Base-by-base conservation (phyloP, 2,329 filamentous ascomycete genomes). In the Lomentospora prolificans region DNA sequence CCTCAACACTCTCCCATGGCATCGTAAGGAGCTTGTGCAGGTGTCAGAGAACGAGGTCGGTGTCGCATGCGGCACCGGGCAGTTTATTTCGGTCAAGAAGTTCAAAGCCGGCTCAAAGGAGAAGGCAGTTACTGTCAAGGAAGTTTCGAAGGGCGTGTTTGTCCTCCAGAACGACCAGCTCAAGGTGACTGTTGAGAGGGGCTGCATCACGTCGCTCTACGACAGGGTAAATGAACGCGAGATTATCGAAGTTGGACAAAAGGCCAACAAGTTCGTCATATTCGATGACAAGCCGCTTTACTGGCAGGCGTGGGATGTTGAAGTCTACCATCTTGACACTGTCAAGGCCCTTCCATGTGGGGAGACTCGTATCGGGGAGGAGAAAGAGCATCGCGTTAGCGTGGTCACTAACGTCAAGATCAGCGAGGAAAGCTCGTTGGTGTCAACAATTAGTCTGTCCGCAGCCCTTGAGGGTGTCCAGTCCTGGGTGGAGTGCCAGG, bases 241-340 rank as follows among this genome's bases (percentile, higher is more conserved):
- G 67, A 72, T 95, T 19, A 80, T 99, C 51, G 79, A 89, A 3
- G 72, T 80, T 61, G 83, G 81, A 36, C 80, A 81, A 24, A 91
- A 91, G 67, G 91, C 87, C 24, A 96, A 95, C 62, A 90, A 96
- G 66, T 82, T 94, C 53, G 91, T 97, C 60, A 84, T 97, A 24
- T 97, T 95, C 64, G 94, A 99, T 65, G 94, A 99, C 72, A 96
- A 97, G 72, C 91, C 91, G 22, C 79, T 96, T 24, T 96, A 95
- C 74, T 97, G 90, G 91, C 89, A 96, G 71, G 91, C 90, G 2
- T 96, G 92, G 91, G 92, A 99, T 68, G 92, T 97, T 4, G 94
- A 99, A 70, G 91, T 97, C 27, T 99, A 86, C 73, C 94, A 99
- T 64, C 80, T 97, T 25, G 84, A 95, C 56, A 94, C 90, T 2